Percentiles rank a stretch among this genome's conserved stretches.
Conservation (phyloP, 345 rosid species). For the Salix suchowensis region DNA sequence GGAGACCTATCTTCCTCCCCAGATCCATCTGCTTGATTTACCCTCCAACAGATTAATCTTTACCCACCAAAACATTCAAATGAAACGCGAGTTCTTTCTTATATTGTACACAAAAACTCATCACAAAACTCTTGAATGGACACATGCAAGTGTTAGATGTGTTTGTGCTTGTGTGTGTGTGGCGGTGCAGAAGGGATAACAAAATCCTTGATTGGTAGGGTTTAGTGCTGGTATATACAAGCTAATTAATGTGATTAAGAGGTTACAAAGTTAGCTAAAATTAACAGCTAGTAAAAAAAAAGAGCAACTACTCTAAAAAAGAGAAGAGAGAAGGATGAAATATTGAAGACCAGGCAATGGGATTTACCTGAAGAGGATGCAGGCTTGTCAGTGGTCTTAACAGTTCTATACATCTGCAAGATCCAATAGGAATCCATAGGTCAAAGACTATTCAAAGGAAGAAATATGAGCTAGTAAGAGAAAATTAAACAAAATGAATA, state of each 20-base stretch:
- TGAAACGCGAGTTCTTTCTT: neutral
- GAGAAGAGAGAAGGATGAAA: constrained; percentile 2
- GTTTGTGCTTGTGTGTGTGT: neutral
- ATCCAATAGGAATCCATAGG: neutral
- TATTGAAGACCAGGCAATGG: constrained; percentile 18
- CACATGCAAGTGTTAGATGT: neutral
- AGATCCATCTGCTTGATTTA: constrained; percentile 56
- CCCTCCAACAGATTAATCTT: constrained; percentile 20
- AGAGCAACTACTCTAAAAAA: neutral
- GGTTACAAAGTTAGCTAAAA: neutral
- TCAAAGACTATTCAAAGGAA: neutral
- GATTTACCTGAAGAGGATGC: constrained; percentile 79
- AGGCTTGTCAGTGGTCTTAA: constrained; percentile 80
- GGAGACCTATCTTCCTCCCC: constrained; percentile 66
- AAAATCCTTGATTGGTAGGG: neutral
- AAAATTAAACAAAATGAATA: neutral
- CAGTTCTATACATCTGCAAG: constrained; percentile 87
- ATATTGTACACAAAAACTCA: neutral
- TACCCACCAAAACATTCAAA: neutral
- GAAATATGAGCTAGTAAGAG: constrained; percentile 3
- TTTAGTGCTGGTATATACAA: neutral
- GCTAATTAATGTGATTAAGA: neutral
- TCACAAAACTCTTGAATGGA: neutral
- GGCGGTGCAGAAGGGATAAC: neutral
- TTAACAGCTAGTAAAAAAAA: neutral